Base-by-base conservation (phyloP, 768 basidiomycete species). In the Rickenella mellea region DNA sequence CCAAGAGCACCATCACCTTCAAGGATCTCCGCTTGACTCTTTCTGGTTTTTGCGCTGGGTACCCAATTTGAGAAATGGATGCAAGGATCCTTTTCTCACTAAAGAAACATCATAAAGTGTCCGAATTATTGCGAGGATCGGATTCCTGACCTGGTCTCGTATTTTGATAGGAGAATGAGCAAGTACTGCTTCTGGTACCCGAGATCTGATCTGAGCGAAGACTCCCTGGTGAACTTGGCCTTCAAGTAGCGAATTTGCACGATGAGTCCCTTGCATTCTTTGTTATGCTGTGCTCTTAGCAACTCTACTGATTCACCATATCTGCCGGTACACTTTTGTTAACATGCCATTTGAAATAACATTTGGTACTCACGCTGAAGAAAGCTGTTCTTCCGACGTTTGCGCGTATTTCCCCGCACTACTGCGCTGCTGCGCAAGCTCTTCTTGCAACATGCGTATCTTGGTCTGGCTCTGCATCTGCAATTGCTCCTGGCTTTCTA, bases 221-320 rank as follows among this genome's bases (percentile, higher is more conserved):
- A 75, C 63, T 99, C 96, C 20, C 94, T 74, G 2, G 77, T 83
- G 60, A 82, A 93, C 56, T 89, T 90, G 42, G 85, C 83, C 59
- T 98, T 94, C 51, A 98, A 70, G 61, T 96, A 97, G 30, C 72
- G 74, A 45, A 96, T 90, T 59, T 96, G 90, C 6, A 88, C 76
- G 38, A 98, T 79, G 15, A 97, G 67, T 7, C 90, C 89, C 55
- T 91, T 92, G 66, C 85, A 84, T 56, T 97, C 91, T 48, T 78
- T 76, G 48, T 84, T 87, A 56, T 91, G 88, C 58, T 78, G 80
- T 2, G 63, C 51, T 49, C 71, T 79, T 48, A 87, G 53, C 10
- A 66, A 63, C 2, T 68, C 66, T 4, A 88, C 48, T 53, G 79
- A 73, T 12, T 51, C n/a, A n/a, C n/a, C n/a, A n/a, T n/a, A n/a